phyloP scores from a whole-genome alignment of 2,329 filamentous ascomycete genomes.

The Sclerotinia borealis region DNA sequence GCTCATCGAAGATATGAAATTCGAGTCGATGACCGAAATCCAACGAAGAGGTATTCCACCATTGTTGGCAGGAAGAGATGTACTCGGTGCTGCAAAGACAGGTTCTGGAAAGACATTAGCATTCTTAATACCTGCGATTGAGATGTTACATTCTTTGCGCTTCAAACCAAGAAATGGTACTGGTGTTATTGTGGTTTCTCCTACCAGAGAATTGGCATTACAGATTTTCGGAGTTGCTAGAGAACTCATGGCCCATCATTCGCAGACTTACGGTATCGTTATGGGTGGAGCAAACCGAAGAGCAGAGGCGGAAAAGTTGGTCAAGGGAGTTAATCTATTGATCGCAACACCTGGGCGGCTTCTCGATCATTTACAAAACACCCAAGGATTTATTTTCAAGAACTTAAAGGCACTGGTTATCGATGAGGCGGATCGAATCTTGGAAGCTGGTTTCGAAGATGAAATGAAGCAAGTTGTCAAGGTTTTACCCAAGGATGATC shows the following conservation, averaged over 20 bases:
- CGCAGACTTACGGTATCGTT: slow-evolving; percentile 91
- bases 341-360: slow-evolving; percentile 91
- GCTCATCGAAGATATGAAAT: slow-evolving; percentile 78
- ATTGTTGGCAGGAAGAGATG: slow-evolving; percentile 80
- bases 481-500: slow-evolving; percentile 77
- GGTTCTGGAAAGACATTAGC: slow-evolving; percentile 93
- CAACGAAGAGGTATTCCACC: slow-evolving; percentile 84
- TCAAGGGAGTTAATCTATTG: slow-evolving; percentile 88
- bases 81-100: slow-evolving; percentile 92
- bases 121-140: slow-evolving; percentile 88
- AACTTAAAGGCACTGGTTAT: slow-evolving; percentile 90
- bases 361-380: slow-evolving; percentile 91
- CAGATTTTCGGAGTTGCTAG: slow-evolving; percentile 95
- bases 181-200: slow-evolving; percentile 86
- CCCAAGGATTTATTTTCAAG: slow-evolving; percentile 82
- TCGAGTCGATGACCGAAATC: slow-evolving; percentile 93
- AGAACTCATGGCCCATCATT: slow-evolving; percentile 88
- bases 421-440: slow-evolving; percentile 92
- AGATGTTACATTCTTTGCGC: slow-evolving; percentile 81
- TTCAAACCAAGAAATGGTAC: slow-evolving; percentile 95
- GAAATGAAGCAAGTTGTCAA: slow-evolving; percentile 97
- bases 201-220: slow-evolving; percentile 86
- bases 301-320: slow-evolving; percentile 89
- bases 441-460: slow-evolving; percentile 97
- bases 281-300: slow-evolving; percentile 90